phyloP scores from a whole-genome alignment of 179 eudicot species.

The Sideroxylon spinosum region DNA sequence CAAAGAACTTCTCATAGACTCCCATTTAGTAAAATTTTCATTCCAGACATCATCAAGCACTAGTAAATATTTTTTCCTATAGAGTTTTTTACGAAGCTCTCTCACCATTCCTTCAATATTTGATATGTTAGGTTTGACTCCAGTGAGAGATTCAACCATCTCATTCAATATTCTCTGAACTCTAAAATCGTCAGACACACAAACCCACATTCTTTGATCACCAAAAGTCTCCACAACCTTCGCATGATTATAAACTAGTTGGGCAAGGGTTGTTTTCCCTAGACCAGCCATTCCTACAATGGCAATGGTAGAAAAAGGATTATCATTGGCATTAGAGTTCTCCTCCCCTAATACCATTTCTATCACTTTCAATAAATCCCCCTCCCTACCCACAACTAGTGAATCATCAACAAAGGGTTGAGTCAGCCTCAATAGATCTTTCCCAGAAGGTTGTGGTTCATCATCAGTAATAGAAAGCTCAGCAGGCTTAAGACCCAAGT shows the following conservation, averaged over 20 bases:
- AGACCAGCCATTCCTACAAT: conserved; percentile 5
- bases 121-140: neutral
- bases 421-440: too few species aligned
- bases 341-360: neutral
- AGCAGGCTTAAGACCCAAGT: neutral
- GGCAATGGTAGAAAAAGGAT: neutral
- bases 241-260: neutral
- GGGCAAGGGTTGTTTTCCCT: conserved; percentile 9
- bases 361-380: neutral
- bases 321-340: neutral
- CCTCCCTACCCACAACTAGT: neutral
- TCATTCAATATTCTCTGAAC: neutral
- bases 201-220: conserved; percentile 9
- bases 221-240: neutral
- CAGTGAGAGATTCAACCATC: neutral
- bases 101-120: neutral
- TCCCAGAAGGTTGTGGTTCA: too few species aligned
- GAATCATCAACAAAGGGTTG: neutral
- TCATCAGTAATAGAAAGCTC: neutral
- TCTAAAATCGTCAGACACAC: neutral
- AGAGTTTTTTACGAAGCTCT: neutral
- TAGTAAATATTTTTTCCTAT: neutral
- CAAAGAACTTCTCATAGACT: neutral
- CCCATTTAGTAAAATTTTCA: neutral
- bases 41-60: neutral